Evolutionary conservation across 176 grass and related monocot genomes (phyloP), one percentile per base, ranked within the genome.

Genomic region (Juncus effusus): DNA sequence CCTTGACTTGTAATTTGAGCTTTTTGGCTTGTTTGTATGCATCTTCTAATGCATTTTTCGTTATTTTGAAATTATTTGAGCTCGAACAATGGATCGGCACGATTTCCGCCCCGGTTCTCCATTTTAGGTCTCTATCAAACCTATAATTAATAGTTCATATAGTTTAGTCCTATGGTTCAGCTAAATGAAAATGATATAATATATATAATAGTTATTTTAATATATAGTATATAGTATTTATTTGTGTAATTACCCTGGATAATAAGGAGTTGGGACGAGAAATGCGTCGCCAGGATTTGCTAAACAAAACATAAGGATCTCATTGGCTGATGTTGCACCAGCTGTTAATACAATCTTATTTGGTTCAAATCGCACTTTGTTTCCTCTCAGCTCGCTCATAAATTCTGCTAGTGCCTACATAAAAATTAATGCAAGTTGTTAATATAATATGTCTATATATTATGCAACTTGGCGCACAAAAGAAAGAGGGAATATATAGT

Each of bases 111-210:
- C 85, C 93, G 54, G 93, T 97, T 68, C 93, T 77, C 93, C 93
- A 97, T 82, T 97, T 97, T 28, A 97, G 88, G 57, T 97, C 93
- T 3, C 93, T 78, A 58, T 97, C 93, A 57, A 97, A 97, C n/a
- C 93, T 97, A 85, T 42, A 61, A 51, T 11, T 12, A 38, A 41
- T 53, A 44, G 13, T 40, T 41, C 39, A 59, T 59, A 56, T 28
- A 28, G 19, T 28, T 28, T 28, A 28, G 19, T 28, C 4, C 14
- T 61, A 65, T 78, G 59, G 67, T 56, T 36, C 3, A 0, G 2
- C 3, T 5, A 3, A 45, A 28, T 28, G 19, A 28, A 28, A 28
- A 28, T 28, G 19, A 28, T 1, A 28, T 28, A 28, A 28, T 36
- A 28, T 28, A 28, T 28, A 28, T 54, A 51, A 60, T 37, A 5